Evolutionary conservation across 495 filamentous ascomycete genomes (phyloP).

Genomic region (Cercophora sp.): DNA sequence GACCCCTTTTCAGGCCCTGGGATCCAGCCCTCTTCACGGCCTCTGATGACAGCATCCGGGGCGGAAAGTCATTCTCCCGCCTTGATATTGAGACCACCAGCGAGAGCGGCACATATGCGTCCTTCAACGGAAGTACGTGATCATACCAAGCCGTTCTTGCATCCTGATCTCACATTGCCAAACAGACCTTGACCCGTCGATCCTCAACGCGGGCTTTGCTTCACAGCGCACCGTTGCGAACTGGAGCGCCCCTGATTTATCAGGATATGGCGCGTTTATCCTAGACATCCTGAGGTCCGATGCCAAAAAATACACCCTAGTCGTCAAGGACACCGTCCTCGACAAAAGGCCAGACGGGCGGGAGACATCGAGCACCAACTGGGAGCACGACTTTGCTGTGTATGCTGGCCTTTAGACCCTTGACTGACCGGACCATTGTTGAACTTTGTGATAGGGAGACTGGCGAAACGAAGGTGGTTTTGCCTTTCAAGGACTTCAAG

Average conservation of each 20-base stretch:
- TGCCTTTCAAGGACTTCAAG: slow-evolving; percentile 60
- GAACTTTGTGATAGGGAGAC: too few species aligned
- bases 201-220: slow-evolving; percentile 64
- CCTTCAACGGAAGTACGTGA: too few species aligned
- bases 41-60: slow-evolving; percentile 70
- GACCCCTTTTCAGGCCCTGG: slow-evolving; percentile 69
- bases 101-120: too few species aligned
- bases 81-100: too few species aligned
- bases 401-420: too few species aligned
- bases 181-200: slow-evolving; percentile 56
- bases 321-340: slow-evolving; percentile 63
- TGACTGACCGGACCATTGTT: too few species aligned
- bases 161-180: background rate
- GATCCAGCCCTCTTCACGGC: slow-evolving; percentile 55
- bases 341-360: slow-evolving; percentile 54
- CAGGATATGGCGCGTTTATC: slow-evolving; percentile 49
- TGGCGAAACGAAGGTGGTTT: slow-evolving; percentile 32
- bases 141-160: slow-evolving; percentile 42
- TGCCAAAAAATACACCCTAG: slow-evolving; percentile 64
- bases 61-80: slow-evolving; percentile 52
- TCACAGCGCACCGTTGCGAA: slow-evolving; percentile 61
- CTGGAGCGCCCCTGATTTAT: slow-evolving; percentile 52
- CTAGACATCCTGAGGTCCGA: slow-evolving; percentile 19
- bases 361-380: slow-evolving; percentile 57
- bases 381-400: slow-evolving; percentile 50